phyloP scores from a whole-genome alignment of 192 early-diverging fungal genomes.

The Entrophospora sp. region DNA sequence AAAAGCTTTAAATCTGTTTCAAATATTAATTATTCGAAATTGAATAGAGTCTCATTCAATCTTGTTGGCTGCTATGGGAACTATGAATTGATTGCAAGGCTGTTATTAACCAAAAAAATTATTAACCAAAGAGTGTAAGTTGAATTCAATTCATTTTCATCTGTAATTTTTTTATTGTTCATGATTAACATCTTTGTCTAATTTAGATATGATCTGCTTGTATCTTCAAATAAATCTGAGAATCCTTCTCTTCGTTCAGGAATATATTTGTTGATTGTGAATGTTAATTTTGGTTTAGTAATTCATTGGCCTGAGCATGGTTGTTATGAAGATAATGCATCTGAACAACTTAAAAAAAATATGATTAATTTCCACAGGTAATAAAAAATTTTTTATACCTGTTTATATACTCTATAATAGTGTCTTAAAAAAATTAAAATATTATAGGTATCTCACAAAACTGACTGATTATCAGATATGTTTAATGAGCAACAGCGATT shows the following conservation, averaged over 20 bases:
- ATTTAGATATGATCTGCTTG: background rate
- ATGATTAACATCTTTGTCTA: background rate
- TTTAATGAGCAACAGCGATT: slow-evolving; percentile 11
- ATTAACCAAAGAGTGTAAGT: slow-evolving; percentile 7
- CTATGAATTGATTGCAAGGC: slow-evolving; percentile 7
- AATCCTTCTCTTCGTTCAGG: background rate
- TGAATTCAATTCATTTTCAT: background rate
- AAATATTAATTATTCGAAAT: slow-evolving; percentile 7
- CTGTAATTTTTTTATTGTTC: background rate
- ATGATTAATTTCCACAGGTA: slow-evolving; percentile 23
- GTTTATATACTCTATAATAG: too few species aligned
- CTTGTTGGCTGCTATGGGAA: slow-evolving; percentile 13
- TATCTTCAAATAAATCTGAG: background rate
- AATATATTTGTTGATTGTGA: background rate
- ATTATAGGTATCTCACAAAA: slow-evolving; percentile 13
- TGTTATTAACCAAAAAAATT: background rate
- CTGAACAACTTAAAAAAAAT: slow-evolving; percentile 19
- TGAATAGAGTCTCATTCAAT: background rate
- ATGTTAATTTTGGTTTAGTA: slow-evolving; percentile 1
- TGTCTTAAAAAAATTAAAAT: background rate
- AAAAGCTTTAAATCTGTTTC: slow-evolving; percentile 17
- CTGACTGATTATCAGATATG: slow-evolving; percentile 17
- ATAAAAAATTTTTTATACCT: background rate
- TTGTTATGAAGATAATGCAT: slow-evolving; percentile 17
- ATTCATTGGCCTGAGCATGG: slow-evolving; percentile 18